Percentiles rank a stretch among this genome's conserved stretches.
These are phyloP conservation scores for Cryphonectria parasitica DNA, from an alignment of 2,329 filamentous ascomycete genomes.

Conservation along the genomic window DNA sequence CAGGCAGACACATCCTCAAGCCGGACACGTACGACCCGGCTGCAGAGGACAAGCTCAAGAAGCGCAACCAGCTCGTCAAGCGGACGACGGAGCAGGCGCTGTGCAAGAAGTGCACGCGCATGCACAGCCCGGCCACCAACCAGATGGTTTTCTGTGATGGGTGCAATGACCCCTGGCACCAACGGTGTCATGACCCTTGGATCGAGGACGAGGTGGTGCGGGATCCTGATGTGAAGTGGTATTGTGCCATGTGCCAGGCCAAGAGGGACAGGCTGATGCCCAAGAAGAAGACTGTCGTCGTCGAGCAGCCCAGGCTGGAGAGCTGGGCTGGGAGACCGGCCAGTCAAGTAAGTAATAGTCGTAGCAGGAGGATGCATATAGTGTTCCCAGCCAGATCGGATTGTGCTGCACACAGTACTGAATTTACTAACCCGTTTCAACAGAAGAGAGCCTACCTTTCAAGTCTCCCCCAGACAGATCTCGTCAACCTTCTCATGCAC, in stretches of 20 bases:
- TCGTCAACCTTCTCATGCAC: constrained; percentile 68
- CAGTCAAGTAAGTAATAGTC: constrained; percentile 42
- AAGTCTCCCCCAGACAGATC: constrained; percentile 60
- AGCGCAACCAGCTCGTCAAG: constrained; percentile 55
- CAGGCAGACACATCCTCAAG: constrained; percentile 72
- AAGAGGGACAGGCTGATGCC: constrained; percentile 42
- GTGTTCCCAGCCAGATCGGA: neutral
- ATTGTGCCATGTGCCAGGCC: constrained; percentile 64
- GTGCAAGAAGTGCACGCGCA: constrained; percentile 74
- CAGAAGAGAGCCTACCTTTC: constrained; percentile 68
- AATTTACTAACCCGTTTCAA: neutral
- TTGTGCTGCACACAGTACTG: neutral
- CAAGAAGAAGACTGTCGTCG: constrained; percentile 29
- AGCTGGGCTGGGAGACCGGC: constrained; percentile 44
- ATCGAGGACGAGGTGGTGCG: constrained; percentile 72
- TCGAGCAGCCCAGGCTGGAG: constrained; percentile 29
- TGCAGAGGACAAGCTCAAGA: constrained; percentile 47
- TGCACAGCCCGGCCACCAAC: constrained; percentile 73
- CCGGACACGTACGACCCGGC: constrained; percentile 66
- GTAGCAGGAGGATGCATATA: neutral
- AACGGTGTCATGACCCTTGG: constrained; percentile 76
- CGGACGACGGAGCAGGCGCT: constrained; percentile 63
- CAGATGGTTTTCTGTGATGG: constrained; percentile 86
- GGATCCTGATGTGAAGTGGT: constrained; percentile 71
- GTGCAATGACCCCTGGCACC: constrained; percentile 80